Evolutionary conservation across 345 rosid species (phyloP).

Genomic region (Balakata baccata): DNA sequence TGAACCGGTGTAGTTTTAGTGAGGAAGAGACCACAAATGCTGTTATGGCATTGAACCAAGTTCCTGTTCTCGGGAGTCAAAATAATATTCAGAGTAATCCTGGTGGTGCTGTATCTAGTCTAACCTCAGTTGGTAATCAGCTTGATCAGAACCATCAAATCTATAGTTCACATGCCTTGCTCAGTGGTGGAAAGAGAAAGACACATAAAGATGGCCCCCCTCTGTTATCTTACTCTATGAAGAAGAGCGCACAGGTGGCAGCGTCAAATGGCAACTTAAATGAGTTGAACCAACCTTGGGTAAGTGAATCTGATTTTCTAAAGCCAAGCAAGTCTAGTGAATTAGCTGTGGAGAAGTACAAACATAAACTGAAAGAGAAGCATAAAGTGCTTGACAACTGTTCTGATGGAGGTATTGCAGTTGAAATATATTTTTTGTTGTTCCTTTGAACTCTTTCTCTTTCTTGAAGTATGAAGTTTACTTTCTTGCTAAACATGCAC

Average conservation of each 20-base stretch:
- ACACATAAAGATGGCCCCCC: conserved; percentile 41
- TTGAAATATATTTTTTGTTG: conserved; percentile 18
- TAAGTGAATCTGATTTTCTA: conserved; percentile 44
- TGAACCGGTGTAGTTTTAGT: conserved; percentile 64
- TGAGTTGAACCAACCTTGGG: conserved; percentile 40
- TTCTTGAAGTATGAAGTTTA: conserved; percentile 19
- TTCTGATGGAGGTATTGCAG: conserved; percentile 70
- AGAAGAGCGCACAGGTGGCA: conserved; percentile 42
- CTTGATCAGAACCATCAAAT: conserved; percentile 30
- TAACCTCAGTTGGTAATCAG: conserved; percentile 23
- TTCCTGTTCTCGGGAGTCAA: conserved; percentile 29
- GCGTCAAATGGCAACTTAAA: conserved; percentile 37
- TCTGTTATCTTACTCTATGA: conserved; percentile 42
- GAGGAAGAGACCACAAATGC: conserved; percentile 85
- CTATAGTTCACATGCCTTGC: conserved; percentile 25
- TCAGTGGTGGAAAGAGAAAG: conserved; percentile 49
- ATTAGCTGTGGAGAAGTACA: conserved; percentile 42
- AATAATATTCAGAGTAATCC: conserved; percentile 39
- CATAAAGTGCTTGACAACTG: conserved; percentile 42
- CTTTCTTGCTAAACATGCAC: conserved; percentile 26
- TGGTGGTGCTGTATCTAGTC: conserved; percentile 25
- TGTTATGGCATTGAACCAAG: conserved; percentile 39
- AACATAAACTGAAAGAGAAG: conserved; percentile 57
- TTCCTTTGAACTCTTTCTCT: conserved; percentile 1
- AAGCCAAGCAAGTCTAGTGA: conserved; percentile 38